These are phyloP conservation scores for Pluteus cervinus DNA, from an alignment of 768 basidiomycete species.

Conservation along the genomic window DNA sequence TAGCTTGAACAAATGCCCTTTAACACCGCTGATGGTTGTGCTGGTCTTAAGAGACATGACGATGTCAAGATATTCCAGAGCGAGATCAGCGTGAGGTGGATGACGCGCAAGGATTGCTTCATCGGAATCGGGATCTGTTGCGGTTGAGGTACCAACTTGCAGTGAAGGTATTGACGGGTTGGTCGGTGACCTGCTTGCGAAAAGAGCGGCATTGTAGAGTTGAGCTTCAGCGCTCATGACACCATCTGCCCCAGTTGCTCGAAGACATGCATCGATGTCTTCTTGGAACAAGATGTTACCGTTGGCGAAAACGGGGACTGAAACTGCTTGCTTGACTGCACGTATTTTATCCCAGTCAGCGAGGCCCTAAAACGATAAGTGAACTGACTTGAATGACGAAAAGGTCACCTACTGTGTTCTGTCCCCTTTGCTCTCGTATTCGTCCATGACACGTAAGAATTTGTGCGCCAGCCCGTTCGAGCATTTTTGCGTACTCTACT, in stretches of 20 bases:
- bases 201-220: constrained; percentile 87
- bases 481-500: constrained; percentile 92
- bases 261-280: constrained; percentile 78
- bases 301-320: constrained; percentile 93
- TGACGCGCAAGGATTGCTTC: constrained; percentile 37
- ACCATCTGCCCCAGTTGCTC: constrained; percentile 82
- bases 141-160: constrained; percentile 20
- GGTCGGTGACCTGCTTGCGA: too few species aligned
- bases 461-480: constrained; percentile 92
- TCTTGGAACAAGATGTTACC: constrained; percentile 87
- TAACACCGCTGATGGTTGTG: constrained; percentile 71
- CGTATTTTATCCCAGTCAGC: constrained; percentile 89
- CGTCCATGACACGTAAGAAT: constrained; percentile 94
- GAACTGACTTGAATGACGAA: not conserved
- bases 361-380: constrained; percentile 49
- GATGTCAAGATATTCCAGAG: constrained; percentile 82
- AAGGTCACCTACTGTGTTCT: constrained; percentile 48
- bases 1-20: constrained; percentile 91
- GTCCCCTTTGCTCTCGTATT: constrained; percentile 86
- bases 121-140: constrained; percentile 17
- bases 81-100: constrained; percentile 58
- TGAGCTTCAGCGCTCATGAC: constrained; percentile 96
- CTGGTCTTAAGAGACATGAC: constrained; percentile 64
- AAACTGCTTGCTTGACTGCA: constrained; percentile 86
- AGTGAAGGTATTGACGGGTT: too few species aligned